Conservation (phyloP, 345 rosid genomes). For the Schrenkiella parvula region DNA sequence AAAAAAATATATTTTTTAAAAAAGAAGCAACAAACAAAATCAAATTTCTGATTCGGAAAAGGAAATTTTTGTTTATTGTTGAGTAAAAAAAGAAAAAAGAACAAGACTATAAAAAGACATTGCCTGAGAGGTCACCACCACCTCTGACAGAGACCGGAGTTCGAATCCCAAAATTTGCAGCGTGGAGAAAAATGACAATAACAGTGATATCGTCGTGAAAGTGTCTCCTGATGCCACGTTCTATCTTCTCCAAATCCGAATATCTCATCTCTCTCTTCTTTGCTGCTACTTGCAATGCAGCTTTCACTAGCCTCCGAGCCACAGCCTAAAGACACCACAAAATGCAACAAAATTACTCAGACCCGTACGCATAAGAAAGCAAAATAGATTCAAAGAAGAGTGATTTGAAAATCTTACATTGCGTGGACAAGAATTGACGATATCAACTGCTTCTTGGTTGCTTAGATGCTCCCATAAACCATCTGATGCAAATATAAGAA, state of each 20-base stretch:
- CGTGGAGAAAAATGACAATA: conserved; percentile 72
- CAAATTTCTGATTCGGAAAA: not conserved
- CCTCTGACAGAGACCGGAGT: conserved; percentile 61
- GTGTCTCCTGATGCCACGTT: conserved; percentile 91
- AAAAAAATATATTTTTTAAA: not conserved
- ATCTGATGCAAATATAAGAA: conserved; percentile 95
- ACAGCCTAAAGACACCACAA: conserved; percentile 50
- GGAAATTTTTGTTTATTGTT: not conserved
- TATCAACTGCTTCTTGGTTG: conserved; percentile 91
- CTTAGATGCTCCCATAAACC: conserved; percentile 97
- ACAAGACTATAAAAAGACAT: not conserved
- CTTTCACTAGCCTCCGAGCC: conserved; percentile 71
- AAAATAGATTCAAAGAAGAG: not conserved
- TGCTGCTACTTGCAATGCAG: conserved; percentile 82
- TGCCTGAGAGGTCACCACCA: conserved; percentile 37
- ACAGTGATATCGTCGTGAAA: conserved; percentile 96
- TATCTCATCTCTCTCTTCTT: conserved; percentile 95
- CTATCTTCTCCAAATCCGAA: conserved; percentile 90
- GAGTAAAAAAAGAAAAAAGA: not conserved
- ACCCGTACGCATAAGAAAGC: not conserved
- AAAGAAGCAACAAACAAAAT: conserved; percentile 13
- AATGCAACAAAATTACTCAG: not conserved
- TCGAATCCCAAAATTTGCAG: conserved; percentile 30
- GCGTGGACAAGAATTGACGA: conserved; percentile 70
- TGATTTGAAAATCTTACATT: conserved; percentile 45